Conservation (phyloP, 495 filamentous ascomycete genomes). For the Aspergillus taichungensis region DNA sequence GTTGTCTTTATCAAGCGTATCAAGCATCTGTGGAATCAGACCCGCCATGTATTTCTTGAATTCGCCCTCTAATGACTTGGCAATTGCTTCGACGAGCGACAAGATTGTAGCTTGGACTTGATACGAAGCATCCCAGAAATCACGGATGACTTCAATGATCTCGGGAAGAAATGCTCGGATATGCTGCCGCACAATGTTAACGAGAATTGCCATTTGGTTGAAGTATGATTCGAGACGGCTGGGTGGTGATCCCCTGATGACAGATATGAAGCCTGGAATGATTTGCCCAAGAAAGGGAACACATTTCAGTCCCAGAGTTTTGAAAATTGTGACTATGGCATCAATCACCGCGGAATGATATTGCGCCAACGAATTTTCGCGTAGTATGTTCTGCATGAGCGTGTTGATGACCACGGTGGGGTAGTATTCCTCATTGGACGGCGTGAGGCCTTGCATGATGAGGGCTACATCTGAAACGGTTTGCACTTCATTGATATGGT, state of each 20-base stretch:
- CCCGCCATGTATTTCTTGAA: constrained; percentile 91
- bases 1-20: constrained; percentile 80
- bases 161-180: constrained; percentile 80
- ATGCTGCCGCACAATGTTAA: constrained; percentile 91
- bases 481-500: constrained; percentile 47
- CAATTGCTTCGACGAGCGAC: constrained; percentile 82
- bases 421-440: constrained; percentile 95
- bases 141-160: constrained; percentile 73
- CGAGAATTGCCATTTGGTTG: constrained; percentile 85
- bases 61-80: constrained; percentile 88
- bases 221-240: constrained; percentile 87
- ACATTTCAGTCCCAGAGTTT: constrained; percentile 88
- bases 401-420: constrained; percentile 97
- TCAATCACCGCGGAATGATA: constrained; percentile 96
- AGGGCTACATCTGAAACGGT: constrained; percentile 85
- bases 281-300: constrained; percentile 89
- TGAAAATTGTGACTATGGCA: constrained; percentile 97
- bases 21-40: constrained; percentile 84
- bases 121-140: constrained; percentile 72
- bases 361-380: constrained; percentile 76
- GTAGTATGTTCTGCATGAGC: constrained; percentile 74
- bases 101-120: constrained; percentile 85
- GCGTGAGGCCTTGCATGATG: constrained; percentile 96
- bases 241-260: constrained; percentile 66
- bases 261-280: constrained; percentile 82